A percentile compares a stretch with the other conserved stretches of the same genome.
Conservation (phyloP, 139 green algal species). For the Microglena sp. region DNA sequence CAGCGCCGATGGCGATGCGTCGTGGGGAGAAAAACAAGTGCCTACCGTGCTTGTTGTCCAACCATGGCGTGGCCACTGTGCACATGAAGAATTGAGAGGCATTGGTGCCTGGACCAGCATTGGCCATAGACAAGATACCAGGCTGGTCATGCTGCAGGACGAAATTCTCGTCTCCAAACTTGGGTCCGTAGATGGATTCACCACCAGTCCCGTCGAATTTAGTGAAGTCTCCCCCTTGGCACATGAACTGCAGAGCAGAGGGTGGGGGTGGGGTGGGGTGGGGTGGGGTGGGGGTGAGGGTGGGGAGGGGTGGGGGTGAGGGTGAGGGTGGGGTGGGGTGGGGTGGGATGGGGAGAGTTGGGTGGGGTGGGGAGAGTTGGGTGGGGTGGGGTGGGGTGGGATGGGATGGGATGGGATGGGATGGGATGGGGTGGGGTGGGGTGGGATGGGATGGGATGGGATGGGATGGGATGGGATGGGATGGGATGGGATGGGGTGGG, state of each 20-base stretch:
- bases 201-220: constrained; percentile 64
- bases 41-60: constrained; percentile 77
- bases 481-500: no score
- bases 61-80: constrained; percentile 55
- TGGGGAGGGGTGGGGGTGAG: no score
- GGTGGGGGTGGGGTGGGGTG: neutral
- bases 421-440: no score
- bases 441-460: no score
- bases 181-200: constrained; percentile 79
- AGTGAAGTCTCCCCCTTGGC: constrained; percentile 50
- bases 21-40: neutral
- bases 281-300: no score
- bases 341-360: no score
- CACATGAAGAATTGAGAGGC: constrained; percentile 71
- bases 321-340: no score
- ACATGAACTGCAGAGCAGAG: constrained; percentile 50
- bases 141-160: constrained; percentile 68
- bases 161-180: constrained; percentile 83
- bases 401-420: no score
- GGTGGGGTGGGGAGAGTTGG: no score
- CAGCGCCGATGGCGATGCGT: neutral
- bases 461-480: no score
- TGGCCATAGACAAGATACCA: constrained; percentile 59
- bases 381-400: no score
- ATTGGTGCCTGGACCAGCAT: constrained; percentile 63